Percentiles rank a stretch among this genome's conserved stretches.
Evolutionary conservation across 164 flowering plant genomes (phyloP).

Genomic region (Vitis riparia): DNA sequence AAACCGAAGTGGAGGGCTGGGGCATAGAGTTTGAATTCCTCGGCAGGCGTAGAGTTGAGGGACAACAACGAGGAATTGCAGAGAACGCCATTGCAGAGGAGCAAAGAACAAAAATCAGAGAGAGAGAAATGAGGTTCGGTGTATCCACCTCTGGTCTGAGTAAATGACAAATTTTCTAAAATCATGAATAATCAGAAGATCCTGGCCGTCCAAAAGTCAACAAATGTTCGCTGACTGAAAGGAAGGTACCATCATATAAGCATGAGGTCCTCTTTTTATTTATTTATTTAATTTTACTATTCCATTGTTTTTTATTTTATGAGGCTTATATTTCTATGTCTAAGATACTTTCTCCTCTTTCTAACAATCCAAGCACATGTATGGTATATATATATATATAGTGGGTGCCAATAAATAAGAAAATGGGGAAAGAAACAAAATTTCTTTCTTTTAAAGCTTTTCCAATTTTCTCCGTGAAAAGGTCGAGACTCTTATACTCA

Average conservation of each 20-base stretch:
- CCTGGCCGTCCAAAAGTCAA: not conserved
- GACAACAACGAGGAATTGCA: slow-evolving; percentile 15
- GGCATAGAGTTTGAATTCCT: slow-evolving; percentile 1
- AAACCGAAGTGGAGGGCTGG: slow-evolving; percentile 27
- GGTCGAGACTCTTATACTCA: rapidly evolving
- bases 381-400: too few species aligned
- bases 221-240: not conserved
- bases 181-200: not conserved
- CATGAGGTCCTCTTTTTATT: not conserved
- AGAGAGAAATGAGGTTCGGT: not conserved
- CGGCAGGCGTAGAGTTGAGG: slow-evolving; percentile 19
- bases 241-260: not conserved
- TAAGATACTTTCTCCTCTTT: too few species aligned
- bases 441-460: too few species aligned
- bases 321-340: too few species aligned
- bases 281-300: not conserved
- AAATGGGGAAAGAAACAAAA: too few species aligned
- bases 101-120: not conserved
- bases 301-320: too few species aligned
- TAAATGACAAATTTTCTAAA: not conserved
- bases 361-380: too few species aligned
- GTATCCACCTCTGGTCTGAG: not conserved
- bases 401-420: too few species aligned
- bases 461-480: too few species aligned
- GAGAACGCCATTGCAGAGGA: slow-evolving; percentile 42